phyloP scores from a whole-genome alignment of 176 grass and related monocot genomes.

The Musa acuminata region DNA sequence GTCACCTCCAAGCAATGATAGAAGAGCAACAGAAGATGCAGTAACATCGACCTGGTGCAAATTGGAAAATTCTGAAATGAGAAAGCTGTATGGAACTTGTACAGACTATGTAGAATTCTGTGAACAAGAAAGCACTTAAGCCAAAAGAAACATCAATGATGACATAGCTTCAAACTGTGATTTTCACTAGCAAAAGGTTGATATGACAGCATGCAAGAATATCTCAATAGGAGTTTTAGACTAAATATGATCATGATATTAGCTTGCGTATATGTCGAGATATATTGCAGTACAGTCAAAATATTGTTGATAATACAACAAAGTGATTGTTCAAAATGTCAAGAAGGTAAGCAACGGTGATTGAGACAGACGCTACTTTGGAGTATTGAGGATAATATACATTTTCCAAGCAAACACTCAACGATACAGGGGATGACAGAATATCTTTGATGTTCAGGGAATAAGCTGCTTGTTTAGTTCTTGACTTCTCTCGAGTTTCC shows the following conservation, averaged over 20 bases:
- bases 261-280: neutral
- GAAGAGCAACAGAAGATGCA: conserved; percentile 52
- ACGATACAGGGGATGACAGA: no score
- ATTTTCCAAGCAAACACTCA: no score
- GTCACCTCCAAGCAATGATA: conserved; percentile 49
- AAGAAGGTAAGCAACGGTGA: no score
- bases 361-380: no score
- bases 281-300: no score
- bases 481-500: neutral
- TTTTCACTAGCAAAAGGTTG: conserved; percentile 3
- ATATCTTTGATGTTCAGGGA: neutral
- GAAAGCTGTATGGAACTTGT: conserved; percentile 2
- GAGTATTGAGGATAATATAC: no score
- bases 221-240: no score
- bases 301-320: no score
- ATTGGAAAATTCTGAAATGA: conserved; percentile 20
- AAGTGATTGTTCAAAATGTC: no score
- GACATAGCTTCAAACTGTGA: neutral
- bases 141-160: neutral
- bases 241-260: neutral
- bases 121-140: neutral
- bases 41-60: conserved; percentile 66
- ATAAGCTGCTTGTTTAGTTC: neutral
- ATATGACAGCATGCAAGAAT: no score
- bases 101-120: neutral